Evolutionary conservation across 305 asterid genomes (phyloP).

Genomic region (Salvia sclarea): DNA sequence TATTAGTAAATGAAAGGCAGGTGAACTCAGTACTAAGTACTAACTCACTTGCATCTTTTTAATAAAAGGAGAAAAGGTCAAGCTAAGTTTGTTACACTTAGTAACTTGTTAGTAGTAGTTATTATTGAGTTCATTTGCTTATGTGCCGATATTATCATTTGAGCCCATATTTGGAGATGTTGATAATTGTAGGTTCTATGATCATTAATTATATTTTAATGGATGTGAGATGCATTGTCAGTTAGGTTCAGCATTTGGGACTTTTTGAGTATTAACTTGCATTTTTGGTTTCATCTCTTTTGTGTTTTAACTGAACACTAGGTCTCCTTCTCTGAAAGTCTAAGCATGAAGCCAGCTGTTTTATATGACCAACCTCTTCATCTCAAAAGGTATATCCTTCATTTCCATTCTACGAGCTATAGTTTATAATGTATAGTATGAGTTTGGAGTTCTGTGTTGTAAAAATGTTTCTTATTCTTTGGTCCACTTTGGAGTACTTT

Average conservation of each 20-base stretch:
- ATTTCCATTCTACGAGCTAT: conserved; percentile 8
- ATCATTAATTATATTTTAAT: neutral
- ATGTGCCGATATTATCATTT: conserved; percentile 15
- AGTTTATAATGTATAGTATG: neutral
- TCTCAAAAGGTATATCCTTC: conserved; percentile 68
- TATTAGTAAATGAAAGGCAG: conserved; percentile 12
- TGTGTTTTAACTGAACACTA: conserved; percentile 36
- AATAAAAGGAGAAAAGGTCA: conserved; percentile 7
- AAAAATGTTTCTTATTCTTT: neutral
- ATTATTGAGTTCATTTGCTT: conserved; percentile 18
- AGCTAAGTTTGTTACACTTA: neutral
- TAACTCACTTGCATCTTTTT: neutral
- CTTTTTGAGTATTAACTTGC: conserved; percentile 1
- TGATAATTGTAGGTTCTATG: conserved; percentile 12
- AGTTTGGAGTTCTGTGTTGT: neutral
- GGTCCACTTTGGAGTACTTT: conserved; percentile 9
- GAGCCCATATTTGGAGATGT: conserved; percentile 22
- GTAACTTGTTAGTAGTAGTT: conserved; percentile 7
- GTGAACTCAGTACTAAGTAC: neutral
- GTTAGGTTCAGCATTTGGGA: conserved; percentile 19
- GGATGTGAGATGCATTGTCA: conserved; percentile 12
- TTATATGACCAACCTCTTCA: conserved; percentile 66
- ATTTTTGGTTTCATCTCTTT: conserved; percentile 13
- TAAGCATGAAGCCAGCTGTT: conserved; percentile 77
- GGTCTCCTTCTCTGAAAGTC: conserved; percentile 77